A percentile compares a stretch with the other conserved stretches of the same genome.
Evolutionary conservation across 768 basidiomycete genomes (phyloP).

Genomic region (Strobilomyces echinocephalus): DNA sequence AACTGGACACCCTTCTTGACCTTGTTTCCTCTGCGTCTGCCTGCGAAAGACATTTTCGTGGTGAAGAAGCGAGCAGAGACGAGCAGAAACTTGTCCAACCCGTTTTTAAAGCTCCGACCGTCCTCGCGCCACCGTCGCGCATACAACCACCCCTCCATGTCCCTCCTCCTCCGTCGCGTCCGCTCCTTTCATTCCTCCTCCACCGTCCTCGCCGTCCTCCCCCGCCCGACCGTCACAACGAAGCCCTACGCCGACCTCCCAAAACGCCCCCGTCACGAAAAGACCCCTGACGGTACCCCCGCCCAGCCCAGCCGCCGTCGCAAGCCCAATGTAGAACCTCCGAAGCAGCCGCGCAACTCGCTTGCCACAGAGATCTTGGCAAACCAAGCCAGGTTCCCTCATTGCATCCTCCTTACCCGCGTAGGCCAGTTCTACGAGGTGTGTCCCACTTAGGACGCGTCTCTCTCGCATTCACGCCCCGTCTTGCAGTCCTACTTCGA

Average conservation of each 20-base stretch:
- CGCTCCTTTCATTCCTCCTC: slow-evolving; percentile 11
- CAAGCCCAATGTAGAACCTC: background rate
- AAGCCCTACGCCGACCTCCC: slow-evolving; percentile 63
- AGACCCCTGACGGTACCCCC: background rate
- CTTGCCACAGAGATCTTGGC: slow-evolving; percentile 67
- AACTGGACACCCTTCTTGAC: slow-evolving; percentile 99
- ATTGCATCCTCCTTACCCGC: slow-evolving; percentile 84
- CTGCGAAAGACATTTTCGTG: slow-evolving; percentile 73
- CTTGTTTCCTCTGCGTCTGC: slow-evolving; percentile 86
- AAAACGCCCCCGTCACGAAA: slow-evolving; percentile 22
- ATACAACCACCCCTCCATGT: slow-evolving; percentile 13
- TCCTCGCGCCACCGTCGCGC: slow-evolving; percentile 31
- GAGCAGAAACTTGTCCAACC: slow-evolving; percentile 31
- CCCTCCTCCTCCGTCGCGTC: slow-evolving; percentile 7
- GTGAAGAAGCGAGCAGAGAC: slow-evolving; percentile 28
- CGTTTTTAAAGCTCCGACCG: slow-evolving; percentile 33
- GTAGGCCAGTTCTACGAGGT: slow-evolving; percentile 98
- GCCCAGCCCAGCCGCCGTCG: slow-evolving; percentile 4
- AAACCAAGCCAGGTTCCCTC: slow-evolving; percentile 74
- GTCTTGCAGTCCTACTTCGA: slow-evolving; percentile 81
- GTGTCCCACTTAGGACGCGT: slow-evolving; percentile 10
- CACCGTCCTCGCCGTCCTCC: background rate
- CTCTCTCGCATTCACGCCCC: slow-evolving; percentile 5
- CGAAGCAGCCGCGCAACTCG: slow-evolving; percentile 37
- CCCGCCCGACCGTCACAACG: slow-evolving; percentile 31